Evolutionary conservation across 1,284 basidiomycete genomes (phyloP), one percentile per base, ranked within the genome.

Genomic region (Trichosporon sp.): DNA sequence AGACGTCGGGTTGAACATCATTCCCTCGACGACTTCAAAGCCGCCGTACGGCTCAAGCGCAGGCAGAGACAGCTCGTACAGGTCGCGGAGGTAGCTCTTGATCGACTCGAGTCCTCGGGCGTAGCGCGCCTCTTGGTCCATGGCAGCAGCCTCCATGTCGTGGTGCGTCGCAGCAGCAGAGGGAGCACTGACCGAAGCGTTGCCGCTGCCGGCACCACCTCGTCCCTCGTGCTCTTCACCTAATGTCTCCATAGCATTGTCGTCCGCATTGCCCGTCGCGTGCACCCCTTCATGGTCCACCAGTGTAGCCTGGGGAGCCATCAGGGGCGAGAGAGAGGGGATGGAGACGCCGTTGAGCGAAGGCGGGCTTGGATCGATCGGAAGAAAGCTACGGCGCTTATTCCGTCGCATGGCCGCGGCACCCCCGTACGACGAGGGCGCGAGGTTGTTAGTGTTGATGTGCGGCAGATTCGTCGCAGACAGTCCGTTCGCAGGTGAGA

Each of bases 51-150:
- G 71, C 62, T 76, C 74, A 14, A 75, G 65, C 1, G 73, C 65
- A 0, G 77, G 74, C 31, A 79, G 70, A 64, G 78, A 80, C 33
- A 99, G 84, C 75, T 97, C 95, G 74, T 95, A 89, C 85, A 99
- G 89, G 74, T 99, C 95, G 72, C 88, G 88, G 21, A 99, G 85
- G 80, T 98, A 98, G 16, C 90, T 89, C 89, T 98, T 94, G 40
- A 99, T 87, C 11, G 90, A 90, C 65, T 91, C 86, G 58, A 98
- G 82, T 25, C 90, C 91, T 10, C 70, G 65, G 1, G 71, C 65
- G 63, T 80, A 81, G 9, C 72, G 67, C 13, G 64, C 65, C 3
- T 73, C 73, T 13, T 44, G n/a, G n/a, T 71, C 71, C 23, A 54
- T 56, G 36, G 68, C 60, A 9, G 67, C 58, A n/a, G 62, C 62